Evolutionary conservation across 495 filamentous ascomycete genomes (phyloP), one percentile per base, ranked within the genome.

Genomic region (Aspergillus campestris): DNA sequence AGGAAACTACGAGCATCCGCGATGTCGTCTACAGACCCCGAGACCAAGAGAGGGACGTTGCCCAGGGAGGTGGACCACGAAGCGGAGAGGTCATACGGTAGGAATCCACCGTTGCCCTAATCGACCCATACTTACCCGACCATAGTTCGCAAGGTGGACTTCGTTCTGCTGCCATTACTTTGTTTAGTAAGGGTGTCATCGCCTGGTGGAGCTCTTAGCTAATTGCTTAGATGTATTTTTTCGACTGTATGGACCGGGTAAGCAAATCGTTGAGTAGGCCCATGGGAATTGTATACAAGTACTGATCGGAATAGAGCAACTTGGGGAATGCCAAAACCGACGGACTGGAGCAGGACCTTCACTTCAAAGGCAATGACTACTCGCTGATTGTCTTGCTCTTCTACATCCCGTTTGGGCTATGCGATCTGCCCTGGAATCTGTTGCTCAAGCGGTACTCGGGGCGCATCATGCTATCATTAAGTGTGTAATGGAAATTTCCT

Each of bases 361-460:
- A 70, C 29, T 74, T 87, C 51, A 57, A 69, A 31, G 59, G 66
- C 5, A 76, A 79, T 44, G 75, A 86, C 42, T 87, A 86, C 56
- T 86, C 85, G 45, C 71, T 77, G 14, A 71, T 85, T 6, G 61
- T 86, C 32, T 66, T 73, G n/a, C 75, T 86, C 31, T 86, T 88
- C 65, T 86, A 82, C 56, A 71, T 87, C 13, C 84, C 83, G 9
- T 87, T 84, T 48, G 80, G 84, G n/a, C 52, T 86, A 6, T 80
- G 70, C 39, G 78, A 79, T 28, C 75, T 76, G 67, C 30, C 49
- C 77, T 57, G 81, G 74, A 45, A 80, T 79, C 62, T 58, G 73
- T 14, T 79, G 68, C 46, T 83, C 75, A 71, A 82, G 72, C 58
- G 77, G 55, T 57, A 79, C 70, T 34, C 31, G 64, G 77, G 31